These are phyloP conservation scores for Phoenix dactylifera DNA, from an alignment of 176 grass and related monocot species.

Conservation along the genomic window DNA sequence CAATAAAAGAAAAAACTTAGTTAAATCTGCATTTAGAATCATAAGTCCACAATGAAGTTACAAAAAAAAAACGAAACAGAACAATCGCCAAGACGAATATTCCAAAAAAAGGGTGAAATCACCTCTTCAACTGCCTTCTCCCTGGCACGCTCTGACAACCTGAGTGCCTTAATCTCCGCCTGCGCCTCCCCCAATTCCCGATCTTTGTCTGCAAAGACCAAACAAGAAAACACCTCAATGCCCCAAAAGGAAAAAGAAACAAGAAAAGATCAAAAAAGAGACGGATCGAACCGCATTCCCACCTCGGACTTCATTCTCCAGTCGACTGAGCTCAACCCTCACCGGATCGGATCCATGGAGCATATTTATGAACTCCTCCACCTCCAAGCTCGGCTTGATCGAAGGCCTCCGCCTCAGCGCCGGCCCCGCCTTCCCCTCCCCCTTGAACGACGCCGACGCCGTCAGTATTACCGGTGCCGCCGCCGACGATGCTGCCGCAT, in stretches of 20 bases:
- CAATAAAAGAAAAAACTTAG: too few relatives aligned
- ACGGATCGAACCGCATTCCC: constrained; percentile 29
- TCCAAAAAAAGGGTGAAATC: constrained; percentile 7
- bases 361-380: constrained; percentile 97
- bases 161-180: constrained; percentile 80
- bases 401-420: constrained; percentile 28
- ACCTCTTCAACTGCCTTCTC: constrained; percentile 98
- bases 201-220: constrained; percentile 59
- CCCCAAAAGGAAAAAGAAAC: not conserved
- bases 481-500: not conserved
- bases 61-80: not conserved
- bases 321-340: constrained; percentile 78
- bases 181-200: constrained; percentile 75
- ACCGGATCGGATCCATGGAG: constrained; percentile 97
- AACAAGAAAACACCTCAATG: not conserved
- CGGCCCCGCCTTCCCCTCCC: constrained; percentile 13
- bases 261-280: not conserved
- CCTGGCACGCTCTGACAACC: constrained; percentile 80
- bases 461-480: not conserved
- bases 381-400: constrained; percentile 67
- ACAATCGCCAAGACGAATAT: not conserved
- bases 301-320: constrained; percentile 85
- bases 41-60: too few relatives aligned
- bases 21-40: too few relatives aligned
- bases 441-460: constrained; percentile 16